Conservation (phyloP, 2,329 filamentous ascomycete genomes). For the Fusarium concolor region DNA sequence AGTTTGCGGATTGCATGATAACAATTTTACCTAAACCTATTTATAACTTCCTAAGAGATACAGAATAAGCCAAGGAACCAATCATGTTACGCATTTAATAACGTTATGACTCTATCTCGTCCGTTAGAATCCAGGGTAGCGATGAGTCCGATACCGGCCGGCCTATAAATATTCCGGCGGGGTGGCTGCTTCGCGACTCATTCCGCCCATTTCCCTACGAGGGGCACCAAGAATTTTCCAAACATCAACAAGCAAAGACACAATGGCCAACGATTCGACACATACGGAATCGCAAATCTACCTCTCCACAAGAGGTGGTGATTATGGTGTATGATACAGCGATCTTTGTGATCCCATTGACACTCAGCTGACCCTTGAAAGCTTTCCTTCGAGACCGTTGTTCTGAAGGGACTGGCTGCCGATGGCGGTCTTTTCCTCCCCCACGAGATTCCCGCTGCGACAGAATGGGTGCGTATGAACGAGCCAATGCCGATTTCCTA, state of each 20-base stretch:
- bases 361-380: constrained; percentile 49
- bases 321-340: constrained; percentile 38
- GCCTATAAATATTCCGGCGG: constrained; percentile 39
- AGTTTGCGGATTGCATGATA: too few species aligned
- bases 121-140: background rate
- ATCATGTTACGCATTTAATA: background rate
- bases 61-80: background rate
- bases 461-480: constrained; percentile 63
- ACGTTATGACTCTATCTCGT: background rate
- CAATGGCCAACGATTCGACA: constrained; percentile 39
- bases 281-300: constrained; percentile 45
- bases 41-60: background rate
- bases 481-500: constrained; percentile 55
- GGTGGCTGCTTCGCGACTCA: constrained; percentile 28
- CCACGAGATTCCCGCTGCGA: constrained; percentile 76
- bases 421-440: constrained; percentile 91
- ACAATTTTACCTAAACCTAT: too few species aligned
- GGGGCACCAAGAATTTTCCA: constrained; percentile 36
- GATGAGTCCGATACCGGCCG: constrained; percentile 31
- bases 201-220: constrained; percentile 21
- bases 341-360: background rate
- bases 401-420: constrained; percentile 84
- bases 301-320: constrained; percentile 46
- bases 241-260: constrained; percentile 23
- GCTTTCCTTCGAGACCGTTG: constrained; percentile 88